phyloP scores from a whole-genome alignment of 768 basidiomycete genomes.

The Leucogyrophana mollusca region DNA sequence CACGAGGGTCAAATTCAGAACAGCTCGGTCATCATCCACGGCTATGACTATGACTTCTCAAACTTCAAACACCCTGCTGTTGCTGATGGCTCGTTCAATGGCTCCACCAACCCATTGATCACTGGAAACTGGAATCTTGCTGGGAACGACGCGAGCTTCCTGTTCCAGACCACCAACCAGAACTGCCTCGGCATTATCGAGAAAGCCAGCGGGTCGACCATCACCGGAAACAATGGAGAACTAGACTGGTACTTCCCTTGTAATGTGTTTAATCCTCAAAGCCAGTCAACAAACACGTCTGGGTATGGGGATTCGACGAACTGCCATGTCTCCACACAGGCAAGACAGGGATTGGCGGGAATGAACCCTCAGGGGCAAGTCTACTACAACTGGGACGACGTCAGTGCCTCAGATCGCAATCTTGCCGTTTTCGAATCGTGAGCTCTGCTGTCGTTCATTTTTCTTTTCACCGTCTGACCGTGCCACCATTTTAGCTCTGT shows the following conservation, averaged over 20 bases:
- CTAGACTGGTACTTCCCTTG: conserved; percentile 98
- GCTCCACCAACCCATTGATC: conserved; percentile 80
- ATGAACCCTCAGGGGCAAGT: conserved; percentile 75
- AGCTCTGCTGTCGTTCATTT: conserved; percentile 31
- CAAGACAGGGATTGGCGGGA: conserved; percentile 50
- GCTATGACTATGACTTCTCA: conserved; percentile 89
- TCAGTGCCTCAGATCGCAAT: conserved; percentile 66
- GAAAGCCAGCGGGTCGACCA: conserved; percentile 66
- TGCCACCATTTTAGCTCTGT: conserved; percentile 53
- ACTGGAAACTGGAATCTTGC: conserved; percentile 73
- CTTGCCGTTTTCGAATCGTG: conserved; percentile 94
- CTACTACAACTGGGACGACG: conserved; percentile 91
- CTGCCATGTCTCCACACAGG: conserved; percentile 67
- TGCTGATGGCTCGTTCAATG: conserved; percentile 67
- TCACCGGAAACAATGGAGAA: conserved; percentile 55
- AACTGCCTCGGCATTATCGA: conserved; percentile 79
- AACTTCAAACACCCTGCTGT: conserved; percentile 81
- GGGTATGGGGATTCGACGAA: conserved; percentile 61
- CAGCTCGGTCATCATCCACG: conserved; percentile 89
- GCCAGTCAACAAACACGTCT: conserved; percentile 65
- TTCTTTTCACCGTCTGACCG: conserved; percentile 8
- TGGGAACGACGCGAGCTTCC: conserved; percentile 88
- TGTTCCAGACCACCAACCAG: conserved; percentile 92
- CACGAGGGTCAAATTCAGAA: conserved; percentile 75
- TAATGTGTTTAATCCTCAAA: conserved; percentile 80